Percentiles rank a stretch among this genome's conserved stretches.
These are phyloP conservation scores for Suillus subalutaceus DNA, from an alignment of 768 basidiomycete genomes.

Conservation along the genomic window DNA sequence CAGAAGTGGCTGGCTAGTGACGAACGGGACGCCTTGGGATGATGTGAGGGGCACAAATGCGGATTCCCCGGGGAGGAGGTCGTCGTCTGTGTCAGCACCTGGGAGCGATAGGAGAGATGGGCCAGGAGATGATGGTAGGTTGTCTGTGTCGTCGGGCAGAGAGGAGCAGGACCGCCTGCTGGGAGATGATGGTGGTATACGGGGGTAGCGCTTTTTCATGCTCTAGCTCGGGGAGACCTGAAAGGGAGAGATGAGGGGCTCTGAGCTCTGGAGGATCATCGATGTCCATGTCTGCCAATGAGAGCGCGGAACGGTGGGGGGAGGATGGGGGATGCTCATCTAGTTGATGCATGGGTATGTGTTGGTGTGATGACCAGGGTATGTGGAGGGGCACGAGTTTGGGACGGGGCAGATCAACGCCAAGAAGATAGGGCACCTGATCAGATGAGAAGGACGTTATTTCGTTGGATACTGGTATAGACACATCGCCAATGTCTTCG, in stretches of 20 bases:
- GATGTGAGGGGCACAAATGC: constrained; percentile 2
- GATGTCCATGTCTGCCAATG: constrained; percentile 27
- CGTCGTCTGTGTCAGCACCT: constrained; percentile 46
- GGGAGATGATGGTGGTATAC: constrained; percentile 31
- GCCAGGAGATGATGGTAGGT: constrained; percentile 28
- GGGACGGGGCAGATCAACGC: constrained; percentile 20
- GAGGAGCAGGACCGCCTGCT: constrained; percentile 29
- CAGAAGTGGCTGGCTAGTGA: constrained; percentile 36
- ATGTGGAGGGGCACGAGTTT: constrained; percentile 26
- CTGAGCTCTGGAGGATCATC: constrained; percentile 20
- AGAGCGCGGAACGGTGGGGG: constrained; percentile 12
- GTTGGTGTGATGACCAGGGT: constrained; percentile 23
- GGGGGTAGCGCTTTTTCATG: constrained; percentile 23
- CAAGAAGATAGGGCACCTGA: constrained; percentile 28
- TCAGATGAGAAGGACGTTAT: constrained; percentile 19
- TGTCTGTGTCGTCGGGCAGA: constrained; percentile 33
- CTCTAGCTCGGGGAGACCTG: constrained; percentile 36
- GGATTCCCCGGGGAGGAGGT: constrained; percentile 37
- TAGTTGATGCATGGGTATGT: constrained; percentile 23
- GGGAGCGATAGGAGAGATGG: constrained; percentile 41
- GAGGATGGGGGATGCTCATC: constrained; percentile 14
- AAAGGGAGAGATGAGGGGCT: constrained; percentile 35
- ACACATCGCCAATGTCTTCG: constrained; percentile 13
- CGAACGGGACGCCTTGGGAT: background rate
- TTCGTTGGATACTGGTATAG: constrained; percentile 16